Evolutionary conservation across 2,329 filamentous ascomycete genomes (phyloP), one percentile per base, ranked within the genome.

Genomic region (Scleromitrula shiraiana): DNA sequence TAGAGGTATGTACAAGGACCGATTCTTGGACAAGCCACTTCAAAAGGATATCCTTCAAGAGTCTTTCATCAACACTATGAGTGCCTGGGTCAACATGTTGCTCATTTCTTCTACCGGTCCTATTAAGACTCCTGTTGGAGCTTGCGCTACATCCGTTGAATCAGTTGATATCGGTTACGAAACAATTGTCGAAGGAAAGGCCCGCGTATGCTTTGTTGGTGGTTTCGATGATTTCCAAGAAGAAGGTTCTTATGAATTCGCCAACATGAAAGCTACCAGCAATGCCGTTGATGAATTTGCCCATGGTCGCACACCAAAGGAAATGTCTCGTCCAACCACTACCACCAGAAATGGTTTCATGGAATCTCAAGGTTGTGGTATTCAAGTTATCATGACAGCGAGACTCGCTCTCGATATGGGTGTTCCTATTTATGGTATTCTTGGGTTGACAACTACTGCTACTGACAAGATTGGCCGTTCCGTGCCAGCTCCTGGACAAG

Each of bases 61-160:
- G 71, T 97, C 93, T 10, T 98, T 98, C 76, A 97, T 98, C 78
- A 98, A 98, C 77, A 98, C 93, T 48, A 98, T 98, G 91, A 85
- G 88, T 59, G 93, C 93, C 14, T 98, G 93, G 93, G 90, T 98
- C 50, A 98, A 98, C 76, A 98, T 98, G 93, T 75, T 98, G 70
- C 75, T 98, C 55, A 75, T 98, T 55, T 98, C 93, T 4, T 97
- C 93, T 5, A 97, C 93, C 44, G 93, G 93, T 58, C 88, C 93
- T 35, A 97, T 98, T 77, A 96, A 97, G 77, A 97, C 94, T 0
- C 93, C 93, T 3, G 93, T 97, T 43, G 93, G 91, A 73, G 93
- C 93, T 63, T 98, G 93, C 66, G 93, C 93, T 50, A 98, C 93
- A 26, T 87, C 93, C 57, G 90, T 98, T 38, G 94, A 98, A 72